Evolutionary conservation across 1,284 basidiomycete genomes (phyloP).

Genomic region (Cutaneotrichosporon sp.): DNA sequence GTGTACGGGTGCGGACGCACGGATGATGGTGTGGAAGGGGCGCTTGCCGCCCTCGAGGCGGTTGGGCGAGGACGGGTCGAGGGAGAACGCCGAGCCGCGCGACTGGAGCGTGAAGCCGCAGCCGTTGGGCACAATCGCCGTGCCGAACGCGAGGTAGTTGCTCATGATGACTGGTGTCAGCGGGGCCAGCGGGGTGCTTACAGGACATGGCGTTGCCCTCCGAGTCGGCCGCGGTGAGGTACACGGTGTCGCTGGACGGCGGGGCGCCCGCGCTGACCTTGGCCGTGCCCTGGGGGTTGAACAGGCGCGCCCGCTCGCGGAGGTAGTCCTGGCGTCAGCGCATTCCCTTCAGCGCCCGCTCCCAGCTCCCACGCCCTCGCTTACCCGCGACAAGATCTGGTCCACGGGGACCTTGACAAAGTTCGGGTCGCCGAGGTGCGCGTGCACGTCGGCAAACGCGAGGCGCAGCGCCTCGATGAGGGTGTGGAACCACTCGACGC

Average conservation of each 20-base stretch:
- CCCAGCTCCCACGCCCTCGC: background rate
- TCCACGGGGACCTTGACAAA: constrained; percentile 71
- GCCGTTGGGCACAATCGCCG: constrained; percentile 77
- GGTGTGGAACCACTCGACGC: constrained; percentile 80
- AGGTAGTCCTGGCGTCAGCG: constrained; percentile 65
- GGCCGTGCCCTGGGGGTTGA: constrained; percentile 70
- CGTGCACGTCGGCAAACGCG: constrained; percentile 58
- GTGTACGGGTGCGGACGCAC: background rate
- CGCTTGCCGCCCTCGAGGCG: constrained; percentile 76
- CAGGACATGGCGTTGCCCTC: constrained; percentile 73
- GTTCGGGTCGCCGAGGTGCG: constrained; percentile 85
- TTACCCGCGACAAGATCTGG: constrained; percentile 67
- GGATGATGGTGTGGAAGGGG: constrained; percentile 92
- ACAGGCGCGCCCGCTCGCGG: constrained; percentile 71
- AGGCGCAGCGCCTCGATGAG: constrained; percentile 67
- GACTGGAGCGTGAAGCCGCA: constrained; percentile 97
- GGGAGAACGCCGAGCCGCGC: constrained; percentile 79
- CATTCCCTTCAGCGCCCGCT: background rate
- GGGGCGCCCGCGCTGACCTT: constrained; percentile 61
- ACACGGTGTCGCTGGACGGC: constrained; percentile 86
- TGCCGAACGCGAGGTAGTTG: constrained; percentile 72
- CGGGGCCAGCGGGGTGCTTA: background rate
- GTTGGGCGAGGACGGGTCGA: constrained; percentile 81
- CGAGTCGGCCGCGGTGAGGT: constrained; percentile 85
- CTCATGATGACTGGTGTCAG: constrained; percentile 65